Conservation (phyloP, 305 asterid genomes). For the Rubia balearica region DNA sequence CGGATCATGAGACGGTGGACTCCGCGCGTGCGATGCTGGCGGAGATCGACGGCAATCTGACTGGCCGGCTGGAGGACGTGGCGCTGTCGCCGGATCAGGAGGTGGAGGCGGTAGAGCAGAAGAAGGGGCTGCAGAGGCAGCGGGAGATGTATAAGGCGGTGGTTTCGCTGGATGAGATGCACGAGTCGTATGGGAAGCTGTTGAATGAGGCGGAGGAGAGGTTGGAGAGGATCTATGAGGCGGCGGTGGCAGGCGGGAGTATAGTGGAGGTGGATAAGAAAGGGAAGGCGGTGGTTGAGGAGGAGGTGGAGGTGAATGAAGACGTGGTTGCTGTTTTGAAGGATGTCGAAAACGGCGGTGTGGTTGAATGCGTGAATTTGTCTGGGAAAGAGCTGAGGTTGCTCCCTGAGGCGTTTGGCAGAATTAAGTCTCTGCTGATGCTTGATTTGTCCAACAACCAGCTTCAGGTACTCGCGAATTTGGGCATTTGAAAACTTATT, state of each 20-base stretch:
- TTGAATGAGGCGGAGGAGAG: constrained; percentile 71
- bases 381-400: constrained; percentile 47
- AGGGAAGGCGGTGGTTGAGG: constrained; percentile 17
- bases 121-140: constrained; percentile 32
- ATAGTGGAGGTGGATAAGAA: constrained; percentile 33
- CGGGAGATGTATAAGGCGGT: constrained; percentile 53
- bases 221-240: constrained; percentile 78
- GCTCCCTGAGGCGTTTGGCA: constrained; percentile 79
- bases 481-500: not conserved
- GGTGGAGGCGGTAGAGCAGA: constrained; percentile 20
- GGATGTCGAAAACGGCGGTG: constrained; percentile 26
- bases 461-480: constrained; percentile 42
- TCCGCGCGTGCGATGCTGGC: constrained; percentile 47
- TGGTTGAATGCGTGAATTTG: constrained; percentile 50
- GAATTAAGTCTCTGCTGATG: constrained; percentile 42
- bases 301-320: constrained; percentile 46
- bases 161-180: constrained; percentile 74
- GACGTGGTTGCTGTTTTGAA: constrained; percentile 36
- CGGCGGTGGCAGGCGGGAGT: constrained; percentile 58
- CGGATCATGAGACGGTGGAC: constrained; percentile 89
- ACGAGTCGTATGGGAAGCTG: constrained; percentile 67
- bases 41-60: constrained; percentile 43
- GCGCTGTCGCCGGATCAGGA: constrained; percentile 26
- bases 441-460: constrained; percentile 69
- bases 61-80: constrained; percentile 31